Percentiles rank a stretch among this genome's conserved stretches.
These are phyloP conservation scores for Blastobotrys aristatus DNA, from an alignment of 1,139 yeast genomes.

Conservation along the genomic window DNA sequence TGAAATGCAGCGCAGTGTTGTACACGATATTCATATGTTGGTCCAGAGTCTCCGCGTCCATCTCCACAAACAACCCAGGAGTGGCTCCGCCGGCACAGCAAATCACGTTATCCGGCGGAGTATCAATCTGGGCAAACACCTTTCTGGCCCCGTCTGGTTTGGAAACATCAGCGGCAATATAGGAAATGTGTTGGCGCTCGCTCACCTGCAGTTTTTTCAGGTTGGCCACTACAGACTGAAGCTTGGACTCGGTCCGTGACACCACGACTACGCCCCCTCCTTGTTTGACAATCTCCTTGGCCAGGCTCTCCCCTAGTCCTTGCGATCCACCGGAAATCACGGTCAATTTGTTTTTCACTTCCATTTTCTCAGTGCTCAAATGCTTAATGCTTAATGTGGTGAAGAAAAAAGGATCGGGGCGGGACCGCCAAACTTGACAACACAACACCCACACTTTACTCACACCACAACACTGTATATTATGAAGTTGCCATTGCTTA, in stretches of 20 bases:
- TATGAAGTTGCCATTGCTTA: background rate
- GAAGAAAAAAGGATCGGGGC: background rate
- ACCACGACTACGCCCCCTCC: constrained; percentile 69
- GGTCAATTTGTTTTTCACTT: constrained; percentile 43
- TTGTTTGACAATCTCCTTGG: constrained; percentile 48
- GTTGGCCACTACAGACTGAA: constrained; percentile 45
- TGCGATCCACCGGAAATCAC: constrained; percentile 94
- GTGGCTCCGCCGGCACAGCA: constrained; percentile 87
- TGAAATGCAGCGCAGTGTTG: constrained; percentile 61
- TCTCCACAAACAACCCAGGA: constrained; percentile 73
- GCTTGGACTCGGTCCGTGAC: constrained; percentile 63
- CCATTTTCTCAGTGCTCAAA: too few species aligned
- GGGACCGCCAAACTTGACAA: too few species aligned
- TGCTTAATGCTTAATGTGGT: background rate
- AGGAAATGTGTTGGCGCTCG: constrained; percentile 39
- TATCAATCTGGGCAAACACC: constrained; percentile 36
- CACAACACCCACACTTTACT: background rate
- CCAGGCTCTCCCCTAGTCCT: constrained; percentile 84
- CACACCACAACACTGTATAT: background rate
- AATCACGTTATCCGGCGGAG: constrained; percentile 62
- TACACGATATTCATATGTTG: constrained; percentile 66
- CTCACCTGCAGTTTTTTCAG: constrained; percentile 34
- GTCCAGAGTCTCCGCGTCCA: constrained; percentile 52
- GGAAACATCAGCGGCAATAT: constrained; percentile 63
- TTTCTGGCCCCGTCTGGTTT: constrained; percentile 46